Conservation (phyloP, 805 yeast species). For the Teunomyces stri region DNA sequence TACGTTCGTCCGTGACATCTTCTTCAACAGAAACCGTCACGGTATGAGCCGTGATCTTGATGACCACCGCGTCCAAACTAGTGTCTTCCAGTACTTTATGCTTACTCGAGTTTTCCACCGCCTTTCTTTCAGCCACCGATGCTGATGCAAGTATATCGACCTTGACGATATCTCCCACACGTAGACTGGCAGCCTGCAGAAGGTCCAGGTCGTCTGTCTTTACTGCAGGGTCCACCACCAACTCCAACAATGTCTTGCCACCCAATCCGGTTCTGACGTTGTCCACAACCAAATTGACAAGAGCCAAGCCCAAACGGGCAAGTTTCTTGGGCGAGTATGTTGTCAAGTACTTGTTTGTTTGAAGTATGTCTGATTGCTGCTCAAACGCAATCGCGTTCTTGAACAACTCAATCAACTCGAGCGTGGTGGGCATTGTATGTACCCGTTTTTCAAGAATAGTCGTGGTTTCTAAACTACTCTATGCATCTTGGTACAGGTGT, state of each 20-base stretch:
- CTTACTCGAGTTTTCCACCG: constrained; percentile 21
- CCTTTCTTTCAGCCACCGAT: constrained; percentile 13
- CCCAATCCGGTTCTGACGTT: constrained; percentile 74
- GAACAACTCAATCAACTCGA: constrained; percentile 18
- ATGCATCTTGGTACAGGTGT: constrained; percentile 26
- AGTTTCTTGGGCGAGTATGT: constrained; percentile 57
- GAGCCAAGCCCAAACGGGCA: constrained; percentile 72
- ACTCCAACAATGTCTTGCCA: constrained; percentile 67
- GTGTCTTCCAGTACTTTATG: constrained; percentile 19
- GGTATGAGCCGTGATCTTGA: constrained; percentile 45
- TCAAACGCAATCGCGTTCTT: constrained; percentile 36
- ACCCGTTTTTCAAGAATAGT: constrained; percentile 28
- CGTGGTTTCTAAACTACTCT: constrained; percentile 11
- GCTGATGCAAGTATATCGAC: constrained; percentile 44
- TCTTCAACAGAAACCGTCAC: constrained; percentile 64
- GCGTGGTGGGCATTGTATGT: constrained; percentile 15
- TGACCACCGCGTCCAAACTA: constrained; percentile 63
- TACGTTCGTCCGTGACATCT: constrained; percentile 42
- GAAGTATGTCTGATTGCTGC: constrained; percentile 33
- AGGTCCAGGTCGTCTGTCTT: constrained; percentile 23
- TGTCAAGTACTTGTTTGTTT: constrained; percentile 31
- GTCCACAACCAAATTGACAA: constrained; percentile 59
- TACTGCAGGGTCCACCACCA: constrained; percentile 53
- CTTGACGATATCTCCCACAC: constrained; percentile 75
- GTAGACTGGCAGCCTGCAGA: constrained; percentile 50